Base-by-base conservation (phyloP, 164 flowering plant species). In the Kingdonia uniflora region DNA sequence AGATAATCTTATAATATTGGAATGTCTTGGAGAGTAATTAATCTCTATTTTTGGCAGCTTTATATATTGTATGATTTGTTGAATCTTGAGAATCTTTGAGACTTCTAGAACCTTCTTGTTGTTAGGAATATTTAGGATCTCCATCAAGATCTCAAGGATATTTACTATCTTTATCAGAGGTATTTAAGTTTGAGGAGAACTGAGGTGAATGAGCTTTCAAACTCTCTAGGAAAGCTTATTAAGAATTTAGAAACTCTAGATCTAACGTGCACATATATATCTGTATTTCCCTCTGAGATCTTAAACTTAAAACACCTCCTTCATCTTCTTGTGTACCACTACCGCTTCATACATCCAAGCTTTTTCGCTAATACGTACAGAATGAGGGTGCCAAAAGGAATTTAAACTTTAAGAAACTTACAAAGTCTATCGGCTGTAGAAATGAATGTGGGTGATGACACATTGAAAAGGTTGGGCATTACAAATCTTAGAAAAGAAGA, bases 401-500 rank as follows among this genome's bases (percentile, higher is more conserved):
- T 41, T 2, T 14, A 11, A 0, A 16, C 4, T 41, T 41, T 41
- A 16, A 41, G 15, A 14, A 14, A 5, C 17, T 11, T 41, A 16
- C 44, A 41, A 41, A 41, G 17, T 14, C 44, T 41, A 14, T 41
- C 16, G 4, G 17, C 17, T 13, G 13, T 46, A 3, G 50, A 46
- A 20, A 21, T 46, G 24, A 21, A 19, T 20, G 13, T 15, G 17
- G 23, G 6, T 12, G 21, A 21, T 20, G 23, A 19, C 50, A 19
- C 62, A 11, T 10, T 65, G 6, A 40, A 7, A 24, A 72, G 70
- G 42, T 11, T 76, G 4, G 66, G 74, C 22, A 55, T 76, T 19
- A 0, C 42, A 14, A 68, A 71, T 38, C 10, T 73, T 47, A 70
- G 65, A 43, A 54, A 14, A 2, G 57, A 60, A 37, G 52, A 67